Percentiles rank a stretch among this genome's conserved stretches.
Evolutionary conservation across 257 asterid genomes (phyloP).

Genomic region (Nicotiana undulata): DNA sequence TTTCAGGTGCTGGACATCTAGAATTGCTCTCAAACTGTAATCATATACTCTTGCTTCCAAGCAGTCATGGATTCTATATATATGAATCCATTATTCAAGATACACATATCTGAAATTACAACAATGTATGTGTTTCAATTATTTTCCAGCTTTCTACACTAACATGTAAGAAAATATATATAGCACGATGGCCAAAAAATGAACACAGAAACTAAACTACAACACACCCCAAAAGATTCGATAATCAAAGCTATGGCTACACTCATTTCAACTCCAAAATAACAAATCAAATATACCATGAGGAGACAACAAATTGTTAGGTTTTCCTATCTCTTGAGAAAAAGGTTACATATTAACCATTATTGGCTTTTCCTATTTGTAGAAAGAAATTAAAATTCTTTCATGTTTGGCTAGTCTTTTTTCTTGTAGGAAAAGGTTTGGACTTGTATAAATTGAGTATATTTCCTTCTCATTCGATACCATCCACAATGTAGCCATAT

Average conservation of each 20-base stretch:
- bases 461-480: too few species aligned
- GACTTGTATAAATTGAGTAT: too few species aligned
- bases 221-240: too few species aligned
- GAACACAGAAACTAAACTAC: too few species aligned
- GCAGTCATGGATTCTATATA: not conserved
- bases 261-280: not conserved
- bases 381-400: too few species aligned
- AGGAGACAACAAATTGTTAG: not conserved
- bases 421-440: too few species aligned
- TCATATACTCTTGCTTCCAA: too few species aligned
- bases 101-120: not conserved
- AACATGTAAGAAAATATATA: not conserved
- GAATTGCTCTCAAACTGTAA: not conserved
- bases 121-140: not conserved
- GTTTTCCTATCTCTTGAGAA: too few species aligned
- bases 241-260: not conserved
- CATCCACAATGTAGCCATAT: too few species aligned
- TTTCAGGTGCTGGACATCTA: slow-evolving; percentile 63
- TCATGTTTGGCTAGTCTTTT: too few species aligned
- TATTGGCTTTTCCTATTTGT: too few species aligned
- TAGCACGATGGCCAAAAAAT: not conserved
- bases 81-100: not conserved
- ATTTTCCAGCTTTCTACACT: not conserved
- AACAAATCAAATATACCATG: not conserved
- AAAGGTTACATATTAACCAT: too few species aligned